Evolutionary conservation across 1,139 yeast species (phyloP), one percentile per base, ranked within the genome.

Genomic region (Schizosaccharomyces versatilis): DNA sequence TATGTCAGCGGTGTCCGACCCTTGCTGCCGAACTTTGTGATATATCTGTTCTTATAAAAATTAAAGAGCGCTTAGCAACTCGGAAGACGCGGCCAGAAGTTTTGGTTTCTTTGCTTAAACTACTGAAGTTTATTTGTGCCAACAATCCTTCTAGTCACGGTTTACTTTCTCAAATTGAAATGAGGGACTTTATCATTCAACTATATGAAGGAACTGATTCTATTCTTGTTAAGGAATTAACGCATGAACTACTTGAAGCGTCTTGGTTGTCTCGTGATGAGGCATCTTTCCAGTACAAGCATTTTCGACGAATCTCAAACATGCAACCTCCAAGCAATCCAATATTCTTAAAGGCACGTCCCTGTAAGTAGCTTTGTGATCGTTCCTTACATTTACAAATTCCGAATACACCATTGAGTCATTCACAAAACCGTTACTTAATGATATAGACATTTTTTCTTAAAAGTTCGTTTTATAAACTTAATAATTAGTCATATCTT

Each of bases 31-130:
- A 57, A 19, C 47, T 62, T 19, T 57, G 59, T 15, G 55, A 55
- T 17, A 53, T 57, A 14, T 51, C 47, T 8, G 54, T 62, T 42
- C 56, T 61, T 49, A 51, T 55, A 9, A 54, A 56, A 14, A 55
- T 62, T 9, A 52, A 57, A 55, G 56, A 54, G 17, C 59, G 61
- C 19, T 55, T 62, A 6, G 53, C 51, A 17, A 57, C 57, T 40
- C 56, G 61, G 2, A 57, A 59, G 39, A 59, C 64, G 7, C 19
- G 32, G 32, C 49, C 49, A 9, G 57, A 59, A 38, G 60, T 62
- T 32, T 51, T 61, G 17, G 59, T 63, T 15, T 62, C 61, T 54
- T 51, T 62, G 19, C 53, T 62, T 32, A 58, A 62, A 38, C 54
- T 61, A 14, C 42, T 62, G 36, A 55, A 56, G 52, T 57, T 57